Evolutionary conservation across 2,329 filamentous ascomycete species (phyloP).

Genomic region (Mycogone perniciosa): DNA sequence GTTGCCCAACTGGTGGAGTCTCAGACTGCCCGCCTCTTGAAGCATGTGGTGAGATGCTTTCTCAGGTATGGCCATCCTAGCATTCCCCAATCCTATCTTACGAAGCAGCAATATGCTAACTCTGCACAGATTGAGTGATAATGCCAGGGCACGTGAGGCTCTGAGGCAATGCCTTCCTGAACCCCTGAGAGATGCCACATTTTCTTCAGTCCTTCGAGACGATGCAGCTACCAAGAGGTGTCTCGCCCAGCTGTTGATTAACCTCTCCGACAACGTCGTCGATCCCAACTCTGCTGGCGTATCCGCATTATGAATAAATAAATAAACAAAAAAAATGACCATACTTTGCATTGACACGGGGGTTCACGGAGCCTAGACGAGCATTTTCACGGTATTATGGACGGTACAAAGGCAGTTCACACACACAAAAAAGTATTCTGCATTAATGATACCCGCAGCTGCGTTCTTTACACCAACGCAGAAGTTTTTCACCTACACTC

Average conservation of each 20-base stretch:
- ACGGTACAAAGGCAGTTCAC: conserved; percentile 23
- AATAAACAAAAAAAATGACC: conserved; percentile 1
- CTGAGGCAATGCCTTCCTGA: conserved; percentile 94
- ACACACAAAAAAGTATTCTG: conserved; percentile 25
- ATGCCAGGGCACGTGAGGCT: conserved; percentile 89
- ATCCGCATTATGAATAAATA: conserved; percentile 25
- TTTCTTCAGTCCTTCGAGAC: conserved; percentile 91
- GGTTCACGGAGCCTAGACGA: conserved; percentile 21
- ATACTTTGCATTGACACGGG: conserved; percentile 11
- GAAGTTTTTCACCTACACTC: conserved; percentile 8
- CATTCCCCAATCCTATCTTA: background rate
- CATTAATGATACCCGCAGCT: conserved; percentile 27
- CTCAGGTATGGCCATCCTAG: conserved; percentile 60
- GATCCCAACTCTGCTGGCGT: conserved; percentile 35
- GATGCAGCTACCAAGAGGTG: conserved; percentile 97
- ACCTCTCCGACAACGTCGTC: conserved; percentile 82
- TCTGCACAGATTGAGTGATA: conserved; percentile 77
- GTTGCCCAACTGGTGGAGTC: conserved; percentile 95
- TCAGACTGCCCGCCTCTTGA: conserved; percentile 89
- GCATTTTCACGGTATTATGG: conserved; percentile 22
- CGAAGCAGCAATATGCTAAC: conserved; percentile 13
- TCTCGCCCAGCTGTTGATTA: conserved; percentile 93
- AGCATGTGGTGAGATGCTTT: conserved; percentile 97
- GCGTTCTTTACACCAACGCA: conserved; percentile 4
- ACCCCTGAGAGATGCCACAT: conserved; percentile 96